A percentile compares a stretch with the other conserved stretches of the same genome.
Evolutionary conservation across 177 flowering plant genomes (phyloP).

Genomic region (Vitis hybrid): DNA sequence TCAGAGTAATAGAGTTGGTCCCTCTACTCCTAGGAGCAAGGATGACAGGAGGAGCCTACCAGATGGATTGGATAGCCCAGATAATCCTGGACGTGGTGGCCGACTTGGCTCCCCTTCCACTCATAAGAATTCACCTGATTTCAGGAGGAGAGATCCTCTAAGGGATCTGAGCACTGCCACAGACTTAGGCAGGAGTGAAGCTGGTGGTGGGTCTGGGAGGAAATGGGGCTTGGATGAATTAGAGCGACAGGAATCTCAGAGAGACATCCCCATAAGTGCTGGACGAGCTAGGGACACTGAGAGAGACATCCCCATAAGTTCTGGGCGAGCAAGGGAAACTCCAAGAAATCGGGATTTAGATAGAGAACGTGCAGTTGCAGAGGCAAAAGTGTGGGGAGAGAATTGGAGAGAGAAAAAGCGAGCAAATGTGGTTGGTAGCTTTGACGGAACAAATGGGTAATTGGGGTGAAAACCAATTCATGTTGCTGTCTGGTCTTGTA

Average conservation of each 20-base stretch:
- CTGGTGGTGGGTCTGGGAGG: conserved; percentile 71
- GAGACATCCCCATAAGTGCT: conserved; percentile 57
- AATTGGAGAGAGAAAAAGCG: conserved; percentile 84
- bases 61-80: conserved; percentile 54
- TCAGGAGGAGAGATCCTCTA: conserved; percentile 44
- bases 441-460: conserved; percentile 62
- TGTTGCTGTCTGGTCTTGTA: conserved; percentile 1
- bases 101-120: conserved; percentile 58
- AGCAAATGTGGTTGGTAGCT: conserved; percentile 55
- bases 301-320: conserved; percentile 35
- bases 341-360: conserved; percentile 62
- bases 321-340: conserved; percentile 48
- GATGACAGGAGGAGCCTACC: conserved; percentile 49
- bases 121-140: conserved; percentile 66
- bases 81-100: conserved; percentile 34
- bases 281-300: conserved; percentile 47
- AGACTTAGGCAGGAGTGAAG: conserved; percentile 47
- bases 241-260: conserved; percentile 52
- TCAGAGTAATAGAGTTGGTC: conserved; percentile 51
- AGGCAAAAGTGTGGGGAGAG: conserved; percentile 95
- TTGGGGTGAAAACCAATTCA: not conserved
- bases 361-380: conserved; percentile 84
- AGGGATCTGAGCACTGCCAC: conserved; percentile 47
- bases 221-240: conserved; percentile 62
- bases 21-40: conserved; percentile 56